These are phyloP conservation scores for Penicillium manginii DNA, from an alignment of 495 filamentous ascomycete genomes.

Conservation along the genomic window DNA sequence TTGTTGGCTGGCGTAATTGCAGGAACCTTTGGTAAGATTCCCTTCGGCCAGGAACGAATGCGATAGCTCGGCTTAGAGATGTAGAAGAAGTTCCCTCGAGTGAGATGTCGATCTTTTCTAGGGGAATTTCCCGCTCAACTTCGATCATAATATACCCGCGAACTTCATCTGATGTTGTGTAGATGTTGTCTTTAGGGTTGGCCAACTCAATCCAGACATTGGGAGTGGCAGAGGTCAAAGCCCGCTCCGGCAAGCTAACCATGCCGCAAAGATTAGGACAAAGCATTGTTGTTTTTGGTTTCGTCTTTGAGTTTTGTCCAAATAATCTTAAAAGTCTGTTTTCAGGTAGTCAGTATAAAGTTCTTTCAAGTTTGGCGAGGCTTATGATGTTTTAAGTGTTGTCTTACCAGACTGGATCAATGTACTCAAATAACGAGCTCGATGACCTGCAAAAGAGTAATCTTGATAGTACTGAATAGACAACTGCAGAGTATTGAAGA, in stretches of 20 bases:
- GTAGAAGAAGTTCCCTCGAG: slow-evolving; percentile 57
- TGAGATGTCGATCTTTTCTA: slow-evolving; percentile 71
- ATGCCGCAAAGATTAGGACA: slow-evolving; percentile 4
- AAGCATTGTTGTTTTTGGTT: background rate
- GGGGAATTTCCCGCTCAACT: slow-evolving; percentile 58
- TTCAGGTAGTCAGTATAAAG: background rate
- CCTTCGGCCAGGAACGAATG: slow-evolving; percentile 33
- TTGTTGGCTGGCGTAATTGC: slow-evolving; percentile 70
- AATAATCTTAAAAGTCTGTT: slow-evolving; percentile 1
- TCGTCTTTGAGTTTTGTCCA: background rate
- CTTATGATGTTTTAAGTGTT: background rate
- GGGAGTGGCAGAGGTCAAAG: slow-evolving; percentile 3
- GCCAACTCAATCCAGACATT: slow-evolving; percentile 4
- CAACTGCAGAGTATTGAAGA: background rate
- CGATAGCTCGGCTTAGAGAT: slow-evolving; percentile 7
- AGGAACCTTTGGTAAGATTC: slow-evolving; percentile 60
- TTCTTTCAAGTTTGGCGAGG: background rate
- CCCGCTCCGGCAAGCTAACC: background rate
- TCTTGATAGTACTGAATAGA: background rate
- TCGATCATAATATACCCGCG: slow-evolving; percentile 56
- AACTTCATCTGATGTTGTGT: slow-evolving; percentile 53
- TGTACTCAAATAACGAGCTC: background rate
- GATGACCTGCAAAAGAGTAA: background rate
- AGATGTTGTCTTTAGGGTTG: slow-evolving; percentile 19
- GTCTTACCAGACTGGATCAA: background rate